Percentiles rank a stretch among this genome's conserved stretches.
phyloP scores from a whole-genome alignment of 2,329 filamentous ascomycete species.

The Penicillium sp. region DNA sequence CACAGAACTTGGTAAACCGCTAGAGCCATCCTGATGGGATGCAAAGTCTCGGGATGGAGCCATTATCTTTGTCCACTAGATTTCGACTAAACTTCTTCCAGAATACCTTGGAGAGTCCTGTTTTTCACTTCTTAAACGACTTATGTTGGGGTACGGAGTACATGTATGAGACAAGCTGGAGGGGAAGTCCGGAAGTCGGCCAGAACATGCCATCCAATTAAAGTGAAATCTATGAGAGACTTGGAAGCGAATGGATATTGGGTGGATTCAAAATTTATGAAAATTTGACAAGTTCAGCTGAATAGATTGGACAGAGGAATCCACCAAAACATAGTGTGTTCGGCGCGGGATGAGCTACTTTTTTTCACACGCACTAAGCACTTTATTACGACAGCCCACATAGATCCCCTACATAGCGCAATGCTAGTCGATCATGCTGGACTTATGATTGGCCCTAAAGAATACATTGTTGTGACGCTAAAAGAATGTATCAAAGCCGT shows the following conservation, averaged over 20 bases:
- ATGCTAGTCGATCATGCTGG: background rate
- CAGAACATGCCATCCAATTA: background rate
- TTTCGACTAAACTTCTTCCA: background rate
- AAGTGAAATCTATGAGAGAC: background rate
- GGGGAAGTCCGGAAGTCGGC: background rate
- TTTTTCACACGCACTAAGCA: background rate
- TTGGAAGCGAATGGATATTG: too few species aligned
- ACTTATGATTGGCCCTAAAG: background rate
- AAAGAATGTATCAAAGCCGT: background rate
- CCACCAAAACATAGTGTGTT: background rate
- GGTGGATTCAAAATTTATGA: background rate
- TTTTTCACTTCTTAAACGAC: background rate
- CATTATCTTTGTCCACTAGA: background rate
- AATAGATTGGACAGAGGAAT: background rate
- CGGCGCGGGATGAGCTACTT: background rate
- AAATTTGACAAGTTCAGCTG: background rate
- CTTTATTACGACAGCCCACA: constrained; percentile 1
- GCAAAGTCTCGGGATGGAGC: constrained; percentile 1
- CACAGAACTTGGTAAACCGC: background rate
- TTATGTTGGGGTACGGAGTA: background rate
- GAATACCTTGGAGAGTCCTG: background rate
- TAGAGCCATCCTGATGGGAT: background rate
- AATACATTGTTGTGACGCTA: background rate
- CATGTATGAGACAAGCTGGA: background rate
- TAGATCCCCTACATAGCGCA: background rate